phyloP scores from a whole-genome alignment of 208 protist species.

The Trichomonas tenax region DNA sequence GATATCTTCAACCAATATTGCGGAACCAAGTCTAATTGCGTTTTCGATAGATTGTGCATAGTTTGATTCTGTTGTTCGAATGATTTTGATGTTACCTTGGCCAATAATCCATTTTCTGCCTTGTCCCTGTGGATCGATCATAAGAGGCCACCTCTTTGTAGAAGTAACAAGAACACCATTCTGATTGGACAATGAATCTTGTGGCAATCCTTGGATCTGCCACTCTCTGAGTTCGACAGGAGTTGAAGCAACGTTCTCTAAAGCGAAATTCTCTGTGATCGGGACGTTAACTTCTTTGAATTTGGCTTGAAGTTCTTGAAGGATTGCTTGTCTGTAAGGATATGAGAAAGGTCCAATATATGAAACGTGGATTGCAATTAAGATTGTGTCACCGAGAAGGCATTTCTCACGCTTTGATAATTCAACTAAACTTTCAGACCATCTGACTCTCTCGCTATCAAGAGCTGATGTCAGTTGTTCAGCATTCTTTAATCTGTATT shows the following conservation, averaged over 20 bases:
- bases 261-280: slow-evolving; percentile 69
- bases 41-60: slow-evolving; percentile 69
- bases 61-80: slow-evolving; percentile 49
- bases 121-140: slow-evolving; percentile 95
- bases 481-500: slow-evolving; percentile 48
- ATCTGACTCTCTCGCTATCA: slow-evolving; percentile 76
- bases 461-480: slow-evolving; percentile 77
- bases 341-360: slow-evolving; percentile 93
- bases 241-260: slow-evolving; percentile 67
- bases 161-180: slow-evolving; percentile 71
- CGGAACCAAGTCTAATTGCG: slow-evolving; percentile 67
- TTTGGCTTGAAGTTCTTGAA: slow-evolving; percentile 66
- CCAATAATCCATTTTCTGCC: slow-evolving; percentile 79
- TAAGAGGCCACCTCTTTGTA: slow-evolving; percentile 82
- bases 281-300: slow-evolving; percentile 64
- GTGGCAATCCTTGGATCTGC: slow-evolving; percentile 89
- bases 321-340: slow-evolving; percentile 69
- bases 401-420: not conserved
- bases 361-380: slow-evolving; percentile 81
- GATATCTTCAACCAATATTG: slow-evolving; percentile 73
- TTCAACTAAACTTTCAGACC: slow-evolving; percentile 58
- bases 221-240: slow-evolving; percentile 66
- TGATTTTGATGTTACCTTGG: not conserved
- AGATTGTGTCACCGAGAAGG: slow-evolving; percentile 81
- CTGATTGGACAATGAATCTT: slow-evolving; percentile 80